These are phyloP conservation scores for Suillus subalutaceus DNA, from an alignment of 768 basidiomycete species.

Conservation along the genomic window DNA sequence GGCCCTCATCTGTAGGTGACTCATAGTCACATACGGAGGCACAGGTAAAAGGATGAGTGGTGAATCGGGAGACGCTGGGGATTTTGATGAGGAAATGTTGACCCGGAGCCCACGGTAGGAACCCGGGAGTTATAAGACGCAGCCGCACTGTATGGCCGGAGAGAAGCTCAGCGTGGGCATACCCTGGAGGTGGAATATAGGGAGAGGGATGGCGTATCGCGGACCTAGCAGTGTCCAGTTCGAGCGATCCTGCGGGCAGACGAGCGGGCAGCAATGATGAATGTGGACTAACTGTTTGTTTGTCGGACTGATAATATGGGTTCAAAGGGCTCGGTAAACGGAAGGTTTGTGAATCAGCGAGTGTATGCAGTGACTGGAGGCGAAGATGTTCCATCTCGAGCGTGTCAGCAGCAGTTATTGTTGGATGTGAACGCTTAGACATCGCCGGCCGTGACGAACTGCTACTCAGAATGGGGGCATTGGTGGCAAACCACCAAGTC, in stretches of 20 bases:
- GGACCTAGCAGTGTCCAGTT: slow-evolving; percentile 2
- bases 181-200: slow-evolving; percentile 64
- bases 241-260: neutral
- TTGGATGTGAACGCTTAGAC: slow-evolving; percentile 1
- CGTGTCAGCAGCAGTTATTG: slow-evolving; percentile 14
- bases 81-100: slow-evolving; percentile 75
- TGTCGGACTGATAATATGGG: slow-evolving; percentile 21
- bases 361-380: slow-evolving; percentile 12
- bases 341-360: slow-evolving; percentile 11
- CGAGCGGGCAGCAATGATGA: slow-evolving; percentile 3
- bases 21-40: slow-evolving; percentile 59
- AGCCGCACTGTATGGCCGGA: slow-evolving; percentile 73
- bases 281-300: slow-evolving; percentile 9
- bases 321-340: slow-evolving; percentile 29
- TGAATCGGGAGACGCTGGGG: slow-evolving; percentile 61
- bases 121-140: slow-evolving; percentile 59
- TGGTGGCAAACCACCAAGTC: slow-evolving; percentile 58
- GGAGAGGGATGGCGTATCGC: neutral
- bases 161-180: slow-evolving; percentile 67
- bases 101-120: slow-evolving; percentile 72
- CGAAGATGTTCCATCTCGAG: slow-evolving; percentile 31
- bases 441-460: neutral
- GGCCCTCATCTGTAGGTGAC: slow-evolving; percentile 46
- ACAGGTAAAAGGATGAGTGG: slow-evolving; percentile 76
- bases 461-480: slow-evolving; percentile 48